A percentile compares a stretch with the other conserved stretches of the same genome.
These are phyloP conservation scores for Cercospora sp. DNA, from an alignment of 2,329 filamentous ascomycete genomes.

Conservation along the genomic window DNA sequence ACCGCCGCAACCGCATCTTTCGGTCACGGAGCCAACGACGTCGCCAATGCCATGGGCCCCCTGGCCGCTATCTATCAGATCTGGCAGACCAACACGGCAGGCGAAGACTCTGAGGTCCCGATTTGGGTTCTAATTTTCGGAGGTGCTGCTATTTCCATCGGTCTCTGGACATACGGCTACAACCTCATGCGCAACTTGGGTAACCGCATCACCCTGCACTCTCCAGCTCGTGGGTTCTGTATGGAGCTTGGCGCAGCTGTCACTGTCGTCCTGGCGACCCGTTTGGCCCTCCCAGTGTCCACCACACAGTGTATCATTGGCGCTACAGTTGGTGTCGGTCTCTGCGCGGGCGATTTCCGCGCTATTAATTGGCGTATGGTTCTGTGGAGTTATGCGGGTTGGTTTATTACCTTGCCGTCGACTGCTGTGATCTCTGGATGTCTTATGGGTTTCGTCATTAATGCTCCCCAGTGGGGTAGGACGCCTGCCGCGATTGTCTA, in stretches of 20 bases:
- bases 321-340: slow-evolving; percentile 61
- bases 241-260: slow-evolving; percentile 63
- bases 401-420: slow-evolving; percentile 61
- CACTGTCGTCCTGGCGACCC: slow-evolving; percentile 63
- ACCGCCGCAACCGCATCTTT: slow-evolving; percentile 72
- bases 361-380: slow-evolving; percentile 65
- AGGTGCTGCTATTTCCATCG: slow-evolving; percentile 54
- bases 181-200: slow-evolving; percentile 63
- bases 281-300: slow-evolving; percentile 61
- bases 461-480: slow-evolving; percentile 18
- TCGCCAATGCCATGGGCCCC: slow-evolving; percentile 61
- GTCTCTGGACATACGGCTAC: slow-evolving; percentile 63
- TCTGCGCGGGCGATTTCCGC: slow-evolving; percentile 59
- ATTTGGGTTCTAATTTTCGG: slow-evolving; percentile 62
- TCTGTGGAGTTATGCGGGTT: slow-evolving; percentile 56
- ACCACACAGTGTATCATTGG: slow-evolving; percentile 65
- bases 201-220: slow-evolving; percentile 62
- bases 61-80: slow-evolving; percentile 62
- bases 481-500: background rate
- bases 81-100: slow-evolving; percentile 52
- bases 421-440: slow-evolving; percentile 59
- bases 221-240: slow-evolving; percentile 58
- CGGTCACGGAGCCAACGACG: slow-evolving; percentile 68
- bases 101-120: slow-evolving; percentile 54
- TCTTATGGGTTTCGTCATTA: slow-evolving; percentile 57